Percentiles rank a stretch among this genome's conserved stretches.
Evolutionary conservation across 805 yeast species (phyloP).

Genomic region (Schwanniomyces vanrijiae): DNA sequence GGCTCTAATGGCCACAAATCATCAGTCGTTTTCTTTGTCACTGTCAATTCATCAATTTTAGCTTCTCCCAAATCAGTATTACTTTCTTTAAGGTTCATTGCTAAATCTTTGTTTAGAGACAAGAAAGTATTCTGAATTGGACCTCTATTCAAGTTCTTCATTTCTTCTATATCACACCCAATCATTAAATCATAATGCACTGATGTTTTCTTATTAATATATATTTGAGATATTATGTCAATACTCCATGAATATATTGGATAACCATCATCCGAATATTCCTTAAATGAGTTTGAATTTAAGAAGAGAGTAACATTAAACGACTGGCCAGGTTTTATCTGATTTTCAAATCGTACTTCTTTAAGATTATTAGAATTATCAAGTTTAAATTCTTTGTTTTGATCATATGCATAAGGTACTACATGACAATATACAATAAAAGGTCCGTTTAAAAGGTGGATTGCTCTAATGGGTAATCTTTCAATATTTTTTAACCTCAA

Average conservation of each 20-base stretch:
- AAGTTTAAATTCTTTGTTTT: constrained; percentile 17
- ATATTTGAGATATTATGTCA: constrained; percentile 43
- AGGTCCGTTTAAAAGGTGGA: constrained; percentile 44
- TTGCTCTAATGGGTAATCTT: constrained; percentile 35
- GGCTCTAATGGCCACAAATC: constrained; percentile 36
- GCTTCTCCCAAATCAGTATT: neutral
- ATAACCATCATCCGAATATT: constrained; percentile 8
- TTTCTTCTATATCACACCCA: constrained; percentile 32
- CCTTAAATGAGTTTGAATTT: constrained; percentile 41
- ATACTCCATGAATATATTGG: constrained; percentile 34
- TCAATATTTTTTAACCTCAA: constrained; percentile 42
- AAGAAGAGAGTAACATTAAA: constrained; percentile 56
- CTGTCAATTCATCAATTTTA: constrained; percentile 23
- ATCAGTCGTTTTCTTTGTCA: constrained; percentile 23
- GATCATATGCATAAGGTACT: constrained; percentile 35
- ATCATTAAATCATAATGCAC: constrained; percentile 36
- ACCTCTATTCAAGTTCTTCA: constrained; percentile 34
- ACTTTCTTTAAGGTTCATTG: neutral
- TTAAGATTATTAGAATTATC: constrained; percentile 22
- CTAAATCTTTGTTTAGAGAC: neutral
- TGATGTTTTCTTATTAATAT: constrained; percentile 30
- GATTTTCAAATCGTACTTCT: constrained; percentile 32
- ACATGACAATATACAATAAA: constrained; percentile 46
- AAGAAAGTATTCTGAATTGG: constrained; percentile 9
- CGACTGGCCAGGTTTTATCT: constrained; percentile 68